phyloP scores from a whole-genome alignment of 352 stramenopile genomes.

The Pythium vanterpoolii region DNA sequence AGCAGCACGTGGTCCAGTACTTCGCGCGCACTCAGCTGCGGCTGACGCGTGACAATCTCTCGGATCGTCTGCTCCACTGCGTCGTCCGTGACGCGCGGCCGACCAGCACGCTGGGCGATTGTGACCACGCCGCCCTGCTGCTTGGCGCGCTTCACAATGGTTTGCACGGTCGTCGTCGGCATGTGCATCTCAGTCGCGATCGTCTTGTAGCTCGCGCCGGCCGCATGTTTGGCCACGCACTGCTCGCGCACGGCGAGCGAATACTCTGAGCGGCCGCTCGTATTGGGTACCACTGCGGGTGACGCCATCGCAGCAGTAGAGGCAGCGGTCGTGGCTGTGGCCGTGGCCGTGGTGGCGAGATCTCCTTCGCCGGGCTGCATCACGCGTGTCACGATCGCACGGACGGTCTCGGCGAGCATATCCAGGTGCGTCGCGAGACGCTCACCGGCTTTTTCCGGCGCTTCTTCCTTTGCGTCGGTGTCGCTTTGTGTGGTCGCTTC shows the following conservation, averaged over 20 bases:
- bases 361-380: slow-evolving; percentile 4
- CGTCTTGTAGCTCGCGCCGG: slow-evolving; percentile 24
- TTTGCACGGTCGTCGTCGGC: slow-evolving; percentile 31
- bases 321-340: neutral
- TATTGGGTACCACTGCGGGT: neutral
- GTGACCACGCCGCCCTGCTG: slow-evolving; percentile 24
- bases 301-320: neutral
- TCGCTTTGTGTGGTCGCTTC: no score
- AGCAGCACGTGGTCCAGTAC: slow-evolving; percentile 25
- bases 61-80: slow-evolving; percentile 31
- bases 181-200: slow-evolving; percentile 30
- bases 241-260: slow-evolving; percentile 24
- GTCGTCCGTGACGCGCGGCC: slow-evolving; percentile 28
- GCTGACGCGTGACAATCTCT: slow-evolving; percentile 21
- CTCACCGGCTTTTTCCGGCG: slow-evolving; percentile 1
- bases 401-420: slow-evolving; percentile 61
- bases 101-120: slow-evolving; percentile 23
- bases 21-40: slow-evolving; percentile 23
- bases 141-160: slow-evolving; percentile 34
- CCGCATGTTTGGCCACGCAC: slow-evolving; percentile 19
- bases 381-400: slow-evolving; percentile 40
- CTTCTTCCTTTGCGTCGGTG: neutral
- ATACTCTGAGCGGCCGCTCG: slow-evolving; percentile 21
- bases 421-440: slow-evolving; percentile 38
- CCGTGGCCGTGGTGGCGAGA: neutral